Percentiles rank a stretch among this genome's conserved stretches.
These are phyloP conservation scores for Ophiostoma pallidulum DNA, from an alignment of 2,329 filamentous ascomycete species.

Conservation along the genomic window DNA sequence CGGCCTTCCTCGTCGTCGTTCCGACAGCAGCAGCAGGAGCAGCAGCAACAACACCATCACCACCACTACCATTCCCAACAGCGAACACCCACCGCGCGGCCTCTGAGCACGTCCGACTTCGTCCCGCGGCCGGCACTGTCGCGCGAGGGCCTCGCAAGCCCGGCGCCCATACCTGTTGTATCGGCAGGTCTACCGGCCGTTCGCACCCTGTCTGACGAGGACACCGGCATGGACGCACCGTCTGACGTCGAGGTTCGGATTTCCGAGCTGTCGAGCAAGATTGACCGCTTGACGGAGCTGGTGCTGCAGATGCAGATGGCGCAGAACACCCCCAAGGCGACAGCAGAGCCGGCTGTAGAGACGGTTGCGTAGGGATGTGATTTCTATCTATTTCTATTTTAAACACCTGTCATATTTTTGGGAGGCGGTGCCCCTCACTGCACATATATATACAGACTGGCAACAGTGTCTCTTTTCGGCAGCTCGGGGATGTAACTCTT, in stretches of 20 bases:
- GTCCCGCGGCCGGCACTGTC: neutral
- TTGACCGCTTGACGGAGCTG: slow-evolving; percentile 46
- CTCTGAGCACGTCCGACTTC: slow-evolving; percentile 12
- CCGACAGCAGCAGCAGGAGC: neutral
- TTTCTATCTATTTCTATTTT: no score
- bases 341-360: no score
- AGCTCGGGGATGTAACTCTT: no score
- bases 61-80: no score
- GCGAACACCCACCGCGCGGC: no score
- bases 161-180: neutral
- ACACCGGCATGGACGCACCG: slow-evolving; percentile 17
- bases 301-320: slow-evolving; percentile 34
- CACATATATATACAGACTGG: no score
- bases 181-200: neutral
- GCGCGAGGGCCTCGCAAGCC: neutral
- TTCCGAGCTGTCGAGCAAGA: slow-evolving; percentile 45
- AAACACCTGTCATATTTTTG: no score
- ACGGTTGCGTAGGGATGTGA: no score
- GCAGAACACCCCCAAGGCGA: neutral
- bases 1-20: slow-evolving; percentile 7
- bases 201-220: slow-evolving; percentile 10
- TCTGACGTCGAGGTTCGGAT: slow-evolving; percentile 33
- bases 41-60: neutral
- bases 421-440: no score
- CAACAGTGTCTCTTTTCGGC: no score